Conservation (phyloP, 495 filamentous ascomycete species). For the Acidomyces sp. region DNA sequence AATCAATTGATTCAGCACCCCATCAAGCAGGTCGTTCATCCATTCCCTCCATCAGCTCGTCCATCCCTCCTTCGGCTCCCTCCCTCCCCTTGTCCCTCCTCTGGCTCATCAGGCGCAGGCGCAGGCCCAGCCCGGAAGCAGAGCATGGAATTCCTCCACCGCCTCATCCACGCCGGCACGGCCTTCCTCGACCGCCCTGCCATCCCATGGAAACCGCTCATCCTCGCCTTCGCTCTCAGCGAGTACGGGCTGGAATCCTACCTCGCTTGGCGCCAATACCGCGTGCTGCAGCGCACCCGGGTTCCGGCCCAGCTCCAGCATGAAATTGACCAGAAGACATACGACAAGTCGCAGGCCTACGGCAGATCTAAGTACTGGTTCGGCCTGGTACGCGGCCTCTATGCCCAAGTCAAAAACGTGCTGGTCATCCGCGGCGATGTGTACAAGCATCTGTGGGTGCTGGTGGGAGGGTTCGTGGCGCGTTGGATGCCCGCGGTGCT, state of each 20-base stretch:
- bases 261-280: constrained; percentile 75
- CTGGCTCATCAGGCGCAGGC: no score
- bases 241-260: constrained; percentile 81
- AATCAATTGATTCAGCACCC: no score
- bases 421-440: constrained; percentile 81
- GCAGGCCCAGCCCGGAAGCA: no score
- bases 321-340: constrained; percentile 79
- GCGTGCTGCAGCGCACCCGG: constrained; percentile 62
- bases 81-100: no score
- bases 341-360: constrained; percentile 91
- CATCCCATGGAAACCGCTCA: constrained; percentile 94
- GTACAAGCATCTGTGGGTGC: constrained; percentile 76
- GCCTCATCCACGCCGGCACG: constrained; percentile 70
- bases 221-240: constrained; percentile 79
- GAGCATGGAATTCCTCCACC: constrained; percentile 38
- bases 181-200: constrained; percentile 75
- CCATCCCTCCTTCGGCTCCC: no score
- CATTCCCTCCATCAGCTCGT: no score
- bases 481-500: constrained; percentile 66
- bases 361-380: constrained; percentile 91
- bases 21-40: no score
- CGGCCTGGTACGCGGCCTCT: constrained; percentile 62
- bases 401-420: constrained; percentile 72
- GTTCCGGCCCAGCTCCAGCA: constrained; percentile 71
- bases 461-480: constrained; percentile 61